phyloP scores from a whole-genome alignment of 805 yeast genomes.

The Kluyveromyces dobzhanskii region DNA sequence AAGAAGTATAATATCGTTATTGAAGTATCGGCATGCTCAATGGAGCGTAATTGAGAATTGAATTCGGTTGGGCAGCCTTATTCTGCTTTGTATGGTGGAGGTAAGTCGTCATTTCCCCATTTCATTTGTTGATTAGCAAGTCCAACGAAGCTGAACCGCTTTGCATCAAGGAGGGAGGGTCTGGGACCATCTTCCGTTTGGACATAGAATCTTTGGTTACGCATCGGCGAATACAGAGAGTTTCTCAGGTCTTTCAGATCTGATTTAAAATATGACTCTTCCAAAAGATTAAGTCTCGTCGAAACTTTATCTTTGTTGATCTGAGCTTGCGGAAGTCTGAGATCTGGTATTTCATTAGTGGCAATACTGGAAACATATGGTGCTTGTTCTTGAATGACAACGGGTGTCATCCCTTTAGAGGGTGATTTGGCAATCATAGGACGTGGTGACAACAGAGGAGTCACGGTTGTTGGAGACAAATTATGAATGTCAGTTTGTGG shows the following conservation, averaged over 20 bases:
- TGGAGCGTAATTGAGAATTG: too few relatives aligned
- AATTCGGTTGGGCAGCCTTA: too few relatives aligned
- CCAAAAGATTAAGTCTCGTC: slow-evolving; percentile 6
- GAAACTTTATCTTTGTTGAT: slow-evolving; percentile 6
- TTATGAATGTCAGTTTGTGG: not conserved
- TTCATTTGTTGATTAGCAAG: slow-evolving; percentile 11
- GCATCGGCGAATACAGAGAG: slow-evolving; percentile 16
- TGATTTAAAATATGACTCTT: slow-evolving; percentile 8
- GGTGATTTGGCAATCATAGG: slow-evolving; percentile 1
- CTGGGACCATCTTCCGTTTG: slow-evolving; percentile 8
- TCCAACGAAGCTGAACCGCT: slow-evolving; percentile 19
- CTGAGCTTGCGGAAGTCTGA: slow-evolving; percentile 1
- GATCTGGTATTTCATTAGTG: not conserved
- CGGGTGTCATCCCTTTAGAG: not conserved
- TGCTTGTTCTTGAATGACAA: not conserved
- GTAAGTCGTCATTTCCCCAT: slow-evolving; percentile 26
- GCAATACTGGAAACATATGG: not conserved
- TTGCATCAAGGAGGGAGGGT: slow-evolving; percentile 13
- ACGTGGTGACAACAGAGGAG: slow-evolving; percentile 2
- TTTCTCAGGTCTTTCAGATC: slow-evolving; percentile 15
- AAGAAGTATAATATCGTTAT: too few relatives aligned
- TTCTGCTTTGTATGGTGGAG: slow-evolving; percentile 20
- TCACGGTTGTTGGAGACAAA: not conserved
- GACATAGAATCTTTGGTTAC: slow-evolving; percentile 9
- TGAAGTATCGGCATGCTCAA: too few relatives aligned